Evolutionary conservation across 169 alveolate species (phyloP), one percentile per base, ranked within the genome.

Genomic region (Cryptosporidium meleagridis): DNA sequence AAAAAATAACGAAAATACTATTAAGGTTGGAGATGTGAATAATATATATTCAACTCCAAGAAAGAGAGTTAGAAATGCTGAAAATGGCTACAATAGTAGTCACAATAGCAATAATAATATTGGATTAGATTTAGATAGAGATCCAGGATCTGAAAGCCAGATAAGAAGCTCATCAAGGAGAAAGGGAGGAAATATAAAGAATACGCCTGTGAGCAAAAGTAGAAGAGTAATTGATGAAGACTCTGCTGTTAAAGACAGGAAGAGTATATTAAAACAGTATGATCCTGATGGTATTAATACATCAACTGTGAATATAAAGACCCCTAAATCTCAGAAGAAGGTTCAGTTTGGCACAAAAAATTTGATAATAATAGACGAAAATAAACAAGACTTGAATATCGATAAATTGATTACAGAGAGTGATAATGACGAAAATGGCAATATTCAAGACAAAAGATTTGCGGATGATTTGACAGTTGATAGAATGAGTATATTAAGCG

Each of bases 251-350:
- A 73, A 73, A 37, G 86, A 80, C 44, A 80, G 89, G 23, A 80
- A 80, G 70, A 80, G 89, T n/a, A 80, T 80, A 59, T 33, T 80
- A 14, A 80, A 80, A 37, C 89, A 80, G 33, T 59, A 80, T 26
- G 89, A 80, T 80, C 89, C 75, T 2, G 89, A 80, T 33, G 26
- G 70, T 33, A 48, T 65, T 14, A 80, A 65, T 45, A 80, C 89
- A 23, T n/a, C 80, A 21, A 75, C 86, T 1, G n/a, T 75, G 53
- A 80, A 62, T 62, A 62, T 65, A 21, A 80, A 80, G 31, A 80
- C 89, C 31, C 89, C 89, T 41, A 80, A 80, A 65, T 80, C 89
- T 4, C 89, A 80, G 10, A 80, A 80, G 70, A 80, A 80, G 35
- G 89, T 80, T 8, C 89, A 80, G 41, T 80, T 80, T 65, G 75